A percentile compares a stretch with the other conserved stretches of the same genome.
Conservation (phyloP, 805 yeast species). For the Debaryomyces maramus region DNA sequence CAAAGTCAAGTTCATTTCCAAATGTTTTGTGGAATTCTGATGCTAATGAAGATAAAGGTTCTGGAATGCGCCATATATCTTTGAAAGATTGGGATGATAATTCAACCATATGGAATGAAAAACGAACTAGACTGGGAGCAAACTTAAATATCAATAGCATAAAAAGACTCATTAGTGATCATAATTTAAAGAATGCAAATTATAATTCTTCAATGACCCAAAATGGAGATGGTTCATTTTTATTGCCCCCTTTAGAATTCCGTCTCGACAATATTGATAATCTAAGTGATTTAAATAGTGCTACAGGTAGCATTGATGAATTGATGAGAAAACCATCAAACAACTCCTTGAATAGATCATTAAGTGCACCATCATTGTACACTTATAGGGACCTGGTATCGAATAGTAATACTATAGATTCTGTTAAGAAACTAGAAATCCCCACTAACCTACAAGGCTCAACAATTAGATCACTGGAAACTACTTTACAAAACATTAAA, state of each 20-base stretch:
- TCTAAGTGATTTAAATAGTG: conserved; percentile 23
- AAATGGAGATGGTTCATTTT: background rate
- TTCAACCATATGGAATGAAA: conserved; percentile 23
- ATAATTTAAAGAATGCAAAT: conserved; percentile 7
- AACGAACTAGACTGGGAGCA: conserved; percentile 23
- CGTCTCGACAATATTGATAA: conserved; percentile 26
- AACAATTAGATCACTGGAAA: conserved; percentile 8
- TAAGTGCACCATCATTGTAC: conserved; percentile 43
- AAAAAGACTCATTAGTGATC: conserved; percentile 19
- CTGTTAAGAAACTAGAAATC: background rate
- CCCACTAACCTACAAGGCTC: conserved; percentile 5
- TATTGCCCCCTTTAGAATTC: conserved; percentile 12
- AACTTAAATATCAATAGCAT: conserved; percentile 18
- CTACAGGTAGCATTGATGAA: conserved; percentile 3
- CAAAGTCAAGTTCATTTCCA: conserved; percentile 11
- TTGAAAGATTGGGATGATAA: conserved; percentile 34
- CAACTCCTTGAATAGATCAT: conserved; percentile 25
- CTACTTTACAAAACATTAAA: conserved; percentile 11
- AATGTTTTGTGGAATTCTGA: conserved; percentile 7
- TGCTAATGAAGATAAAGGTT: conserved; percentile 1
- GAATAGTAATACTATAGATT: background rate
- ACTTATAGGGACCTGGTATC: conserved; percentile 31
- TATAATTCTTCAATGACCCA: background rate
- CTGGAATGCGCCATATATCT: conserved; percentile 20
- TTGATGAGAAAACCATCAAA: conserved; percentile 6